phyloP scores from a whole-genome alignment of 257 asterid genomes.

The Ballota nigra region DNA sequence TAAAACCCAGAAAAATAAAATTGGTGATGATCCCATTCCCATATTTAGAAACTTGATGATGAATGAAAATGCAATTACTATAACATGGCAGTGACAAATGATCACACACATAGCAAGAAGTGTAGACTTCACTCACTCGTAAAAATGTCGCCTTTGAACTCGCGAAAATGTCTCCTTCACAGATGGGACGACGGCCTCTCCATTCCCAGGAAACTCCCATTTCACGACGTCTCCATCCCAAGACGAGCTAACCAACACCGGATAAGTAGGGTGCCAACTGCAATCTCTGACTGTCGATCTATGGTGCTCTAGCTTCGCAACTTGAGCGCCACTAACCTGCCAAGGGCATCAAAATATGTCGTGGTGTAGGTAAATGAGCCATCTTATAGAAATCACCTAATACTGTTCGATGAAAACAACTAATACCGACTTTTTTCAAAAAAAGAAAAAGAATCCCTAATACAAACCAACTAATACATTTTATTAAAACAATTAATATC shows the following conservation, averaged over 20 bases:
- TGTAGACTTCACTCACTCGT: neutral
- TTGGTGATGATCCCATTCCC: too few species aligned
- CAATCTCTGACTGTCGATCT: constrained; percentile 66
- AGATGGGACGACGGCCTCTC: constrained; percentile 23
- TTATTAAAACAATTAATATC: neutral
- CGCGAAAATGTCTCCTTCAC: neutral
- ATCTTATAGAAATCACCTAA: too few species aligned
- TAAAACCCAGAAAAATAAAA: too few species aligned
- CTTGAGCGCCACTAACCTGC: constrained; percentile 68
- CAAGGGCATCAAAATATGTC: neutral
- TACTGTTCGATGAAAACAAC: neutral
- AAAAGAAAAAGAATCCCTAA: too few species aligned
- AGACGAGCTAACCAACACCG: constrained; percentile 77
- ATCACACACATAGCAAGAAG: neutral
- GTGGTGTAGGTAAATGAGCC: neutral
- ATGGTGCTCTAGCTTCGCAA: constrained; percentile 63
- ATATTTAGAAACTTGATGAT: neutral
- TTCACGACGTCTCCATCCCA: constrained; percentile 77
- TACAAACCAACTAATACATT: too few species aligned
- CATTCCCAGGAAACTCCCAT: constrained; percentile 69
- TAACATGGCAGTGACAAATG: neutral
- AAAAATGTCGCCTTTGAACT: constrained; percentile 27
- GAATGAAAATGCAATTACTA: neutral
- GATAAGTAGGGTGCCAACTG: constrained; percentile 79
- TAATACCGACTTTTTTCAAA: too few species aligned